A percentile compares a stretch with the other conserved stretches of the same genome.
These are phyloP conservation scores for Purpureocillium takamizusanense DNA, from an alignment of 2,329 filamentous ascomycete species.

Conservation along the genomic window DNA sequence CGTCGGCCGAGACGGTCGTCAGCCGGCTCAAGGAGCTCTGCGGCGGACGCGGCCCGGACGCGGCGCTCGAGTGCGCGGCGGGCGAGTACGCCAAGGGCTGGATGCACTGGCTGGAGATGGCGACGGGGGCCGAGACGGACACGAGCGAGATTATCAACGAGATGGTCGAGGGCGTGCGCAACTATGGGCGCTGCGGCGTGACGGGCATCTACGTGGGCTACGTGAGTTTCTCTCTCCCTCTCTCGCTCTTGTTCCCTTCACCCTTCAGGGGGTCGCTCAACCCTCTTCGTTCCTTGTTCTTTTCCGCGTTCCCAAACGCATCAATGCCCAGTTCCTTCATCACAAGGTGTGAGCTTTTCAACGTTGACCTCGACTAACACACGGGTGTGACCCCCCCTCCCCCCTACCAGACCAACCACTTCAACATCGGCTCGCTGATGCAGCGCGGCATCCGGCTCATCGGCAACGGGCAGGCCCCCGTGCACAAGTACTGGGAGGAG, in stretches of 20 bases:
- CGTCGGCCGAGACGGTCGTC: constrained; percentile 53
- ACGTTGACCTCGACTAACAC: too few species aligned
- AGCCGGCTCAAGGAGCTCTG: constrained; percentile 65
- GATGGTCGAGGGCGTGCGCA: constrained; percentile 66
- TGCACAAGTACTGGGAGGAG: constrained; percentile 77
- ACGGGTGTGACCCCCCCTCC: too few species aligned
- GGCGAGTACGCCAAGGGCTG: constrained; percentile 55
- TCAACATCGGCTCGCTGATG: constrained; percentile 79
- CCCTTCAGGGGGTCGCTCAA: too few species aligned
- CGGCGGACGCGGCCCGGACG: constrained; percentile 64
- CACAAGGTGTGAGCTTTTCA: too few species aligned
- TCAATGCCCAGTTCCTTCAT: too few species aligned
- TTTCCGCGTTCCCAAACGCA: too few species aligned
- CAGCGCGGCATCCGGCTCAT: constrained; percentile 76
- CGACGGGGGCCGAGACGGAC: constrained; percentile 68
- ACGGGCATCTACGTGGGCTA: constrained; percentile 62
- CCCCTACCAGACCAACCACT: constrained; percentile 58
- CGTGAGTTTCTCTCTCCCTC: constrained; percentile 24
- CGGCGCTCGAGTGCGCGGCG: constrained; percentile 57
- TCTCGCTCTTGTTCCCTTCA: too few species aligned
- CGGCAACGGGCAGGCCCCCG: constrained; percentile 58
- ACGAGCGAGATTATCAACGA: constrained; percentile 75
- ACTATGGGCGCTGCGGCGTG: constrained; percentile 65
- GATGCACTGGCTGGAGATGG: constrained; percentile 48
- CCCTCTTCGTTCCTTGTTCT: too few species aligned